Evolutionary conservation across 2,329 filamentous ascomycete genomes (phyloP).

Genomic region (Nothopassalora personata): DNA sequence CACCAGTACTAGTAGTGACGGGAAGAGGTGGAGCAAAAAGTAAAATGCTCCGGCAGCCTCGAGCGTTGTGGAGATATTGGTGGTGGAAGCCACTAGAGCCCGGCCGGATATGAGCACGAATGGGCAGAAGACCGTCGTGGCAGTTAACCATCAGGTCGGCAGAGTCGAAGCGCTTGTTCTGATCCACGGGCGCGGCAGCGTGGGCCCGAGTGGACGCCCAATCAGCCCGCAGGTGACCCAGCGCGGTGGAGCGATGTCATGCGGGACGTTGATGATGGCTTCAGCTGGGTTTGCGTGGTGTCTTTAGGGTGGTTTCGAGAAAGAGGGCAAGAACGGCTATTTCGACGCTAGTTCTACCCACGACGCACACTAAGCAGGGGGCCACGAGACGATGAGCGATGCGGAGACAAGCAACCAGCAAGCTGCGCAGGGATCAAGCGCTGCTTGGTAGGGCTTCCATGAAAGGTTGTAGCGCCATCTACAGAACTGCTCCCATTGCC

Average conservation of each 20-base stretch:
- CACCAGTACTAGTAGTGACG: too few species aligned
- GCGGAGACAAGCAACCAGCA: neutral
- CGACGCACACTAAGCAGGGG: neutral
- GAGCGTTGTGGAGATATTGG: neutral
- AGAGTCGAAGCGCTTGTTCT: neutral
- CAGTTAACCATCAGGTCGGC: neutral
- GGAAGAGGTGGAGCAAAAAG: neutral
- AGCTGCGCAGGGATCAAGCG: neutral
- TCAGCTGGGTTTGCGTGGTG: neutral
- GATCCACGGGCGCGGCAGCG: neutral
- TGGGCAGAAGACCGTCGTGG: neutral
- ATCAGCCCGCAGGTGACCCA: neutral
- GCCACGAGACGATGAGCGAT: neutral
- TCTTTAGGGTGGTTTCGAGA: neutral
- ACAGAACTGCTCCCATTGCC: too few species aligned
- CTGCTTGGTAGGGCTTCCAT: neutral
- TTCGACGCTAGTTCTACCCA: too few species aligned
- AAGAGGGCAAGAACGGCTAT: neutral
- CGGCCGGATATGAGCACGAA: neutral
- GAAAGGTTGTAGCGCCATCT: too few species aligned
- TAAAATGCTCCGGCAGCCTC: conserved; percentile 8
- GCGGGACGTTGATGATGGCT: neutral
- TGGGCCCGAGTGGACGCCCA: neutral
- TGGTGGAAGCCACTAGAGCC: neutral
- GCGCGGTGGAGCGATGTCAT: neutral